phyloP scores from a whole-genome alignment of 768 basidiomycete species.

The Collybia mongolica region DNA sequence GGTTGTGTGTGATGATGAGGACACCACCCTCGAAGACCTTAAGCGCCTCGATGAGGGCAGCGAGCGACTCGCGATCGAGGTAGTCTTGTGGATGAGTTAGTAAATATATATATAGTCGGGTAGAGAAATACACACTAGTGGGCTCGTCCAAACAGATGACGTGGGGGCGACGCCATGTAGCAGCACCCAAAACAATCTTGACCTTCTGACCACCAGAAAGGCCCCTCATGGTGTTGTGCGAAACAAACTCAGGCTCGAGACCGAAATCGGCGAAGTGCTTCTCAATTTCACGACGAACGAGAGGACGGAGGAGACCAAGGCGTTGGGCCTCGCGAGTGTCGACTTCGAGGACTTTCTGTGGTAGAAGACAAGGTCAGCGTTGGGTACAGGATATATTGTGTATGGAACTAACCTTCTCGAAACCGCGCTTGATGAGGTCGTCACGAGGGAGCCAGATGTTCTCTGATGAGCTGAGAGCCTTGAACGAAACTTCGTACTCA shows the following conservation, averaged over 20 bases:
- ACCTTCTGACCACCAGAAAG: slow-evolving; percentile 99
- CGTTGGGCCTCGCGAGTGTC: slow-evolving; percentile 98
- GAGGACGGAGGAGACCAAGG: slow-evolving; percentile 90
- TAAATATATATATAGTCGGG: background rate
- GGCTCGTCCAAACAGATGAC: slow-evolving; percentile 97
- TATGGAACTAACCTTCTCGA: slow-evolving; percentile 70
- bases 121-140: slow-evolving; percentile 57
- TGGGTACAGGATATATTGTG: background rate
- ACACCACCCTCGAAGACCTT: slow-evolving; percentile 99
- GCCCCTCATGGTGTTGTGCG: slow-evolving; percentile 99
- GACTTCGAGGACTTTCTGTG: slow-evolving; percentile 91
- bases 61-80: slow-evolving; percentile 98
- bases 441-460: slow-evolving; percentile 98
- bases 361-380: slow-evolving; percentile 5
- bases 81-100: slow-evolving; percentile 60
- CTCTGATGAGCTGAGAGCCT: slow-evolving; percentile 92
- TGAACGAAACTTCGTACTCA: slow-evolving; percentile 98
- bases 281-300: slow-evolving; percentile 98
- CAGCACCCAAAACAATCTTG: slow-evolving; percentile 97
- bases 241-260: slow-evolving; percentile 98
- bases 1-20: slow-evolving; percentile 96
- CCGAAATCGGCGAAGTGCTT: slow-evolving; percentile 99
- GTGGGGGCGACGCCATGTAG: slow-evolving; percentile 99
- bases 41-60: slow-evolving; percentile 96
- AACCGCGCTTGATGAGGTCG: slow-evolving; percentile 96